Evolutionary conservation across 2,329 filamentous ascomycete genomes (phyloP).

Genomic region (Hymenoscyphus albidus): DNA sequence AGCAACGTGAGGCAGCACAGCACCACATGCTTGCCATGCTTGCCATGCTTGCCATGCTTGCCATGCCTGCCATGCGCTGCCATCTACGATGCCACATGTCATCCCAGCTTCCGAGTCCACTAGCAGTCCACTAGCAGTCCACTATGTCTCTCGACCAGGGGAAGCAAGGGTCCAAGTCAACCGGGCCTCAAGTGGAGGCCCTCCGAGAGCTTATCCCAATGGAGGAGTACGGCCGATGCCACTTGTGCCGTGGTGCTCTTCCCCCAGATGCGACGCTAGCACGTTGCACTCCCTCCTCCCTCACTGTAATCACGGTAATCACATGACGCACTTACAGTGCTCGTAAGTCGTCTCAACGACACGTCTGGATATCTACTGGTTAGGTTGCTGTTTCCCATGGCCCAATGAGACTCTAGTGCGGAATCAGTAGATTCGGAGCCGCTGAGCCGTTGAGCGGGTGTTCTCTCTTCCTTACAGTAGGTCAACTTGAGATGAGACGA

Average conservation of each 20-base stretch:
- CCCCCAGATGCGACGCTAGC: neutral
- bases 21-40: conserved; percentile 1
- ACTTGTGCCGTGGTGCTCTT: neutral
- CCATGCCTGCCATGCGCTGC: no score
- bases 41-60: no score
- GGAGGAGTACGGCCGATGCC: neutral
- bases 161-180: neutral
- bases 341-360: no score
- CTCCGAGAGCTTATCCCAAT: neutral
- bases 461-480: no score
- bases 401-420: no score
- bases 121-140: neutral
- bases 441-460: no score
- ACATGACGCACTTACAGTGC: no score
- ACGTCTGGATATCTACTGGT: no score
- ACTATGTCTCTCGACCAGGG: neutral
- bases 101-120: neutral
- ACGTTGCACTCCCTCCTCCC: neutral
- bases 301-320: neutral
- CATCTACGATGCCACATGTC: conserved; percentile 1
- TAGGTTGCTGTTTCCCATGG: no score
- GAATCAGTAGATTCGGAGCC: no score
- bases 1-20: neutral
- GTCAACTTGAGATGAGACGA: no score
- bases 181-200: neutral